Evolutionary conservation across 768 basidiomycete species (phyloP), one percentile per base, ranked within the genome.

Genomic region (Naganishia randhawae): DNA sequence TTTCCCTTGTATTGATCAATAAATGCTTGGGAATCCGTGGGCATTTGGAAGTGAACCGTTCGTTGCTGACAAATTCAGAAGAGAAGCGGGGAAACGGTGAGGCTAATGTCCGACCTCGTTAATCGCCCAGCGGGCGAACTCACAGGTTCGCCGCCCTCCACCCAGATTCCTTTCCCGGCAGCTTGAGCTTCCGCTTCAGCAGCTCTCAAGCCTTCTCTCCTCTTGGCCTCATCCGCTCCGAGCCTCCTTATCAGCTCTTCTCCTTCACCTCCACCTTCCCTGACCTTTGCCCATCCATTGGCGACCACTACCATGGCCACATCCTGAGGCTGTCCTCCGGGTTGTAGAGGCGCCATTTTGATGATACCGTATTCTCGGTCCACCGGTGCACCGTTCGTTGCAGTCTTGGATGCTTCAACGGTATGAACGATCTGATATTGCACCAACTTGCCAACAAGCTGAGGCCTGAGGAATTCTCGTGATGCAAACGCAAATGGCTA

Each of bases 1-100:
- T 90, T 89, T n/a, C 89, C 92, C 79, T 94, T 96, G 87, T 91
- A 89, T 78, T 95, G 89, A 16, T 85, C 83, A 11, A 99, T 85
- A 81, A 97, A 97, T 5, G 86, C 88, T 74, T 89, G 88, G 2
- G 93, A 88, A 76, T 97, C 92, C 27, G 83, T 78, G 3, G 95
- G 95, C 94, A 96, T 95, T 37, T 86, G 85, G 80, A 93, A 86
- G 75, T 89, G 84, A 2, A 96, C 88, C 16, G 81, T 80, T 65
- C 87, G 86, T 61, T 89, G 84, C 89, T 93, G 54, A 22, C 8
- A n/a, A n/a, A 22, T 31, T 19, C 35, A 33, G 17, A 16, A 32
- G n/a, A n/a, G 22, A 72, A 42, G 51, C 52, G 32, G 31, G n/a
- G 31, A 71, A 17, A 14, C 27, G 42, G 9, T 14, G 13, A 41